These are phyloP conservation scores for Hansfordia pulvinata DNA, from an alignment of 2,329 filamentous ascomycete genomes.

Conservation along the genomic window DNA sequence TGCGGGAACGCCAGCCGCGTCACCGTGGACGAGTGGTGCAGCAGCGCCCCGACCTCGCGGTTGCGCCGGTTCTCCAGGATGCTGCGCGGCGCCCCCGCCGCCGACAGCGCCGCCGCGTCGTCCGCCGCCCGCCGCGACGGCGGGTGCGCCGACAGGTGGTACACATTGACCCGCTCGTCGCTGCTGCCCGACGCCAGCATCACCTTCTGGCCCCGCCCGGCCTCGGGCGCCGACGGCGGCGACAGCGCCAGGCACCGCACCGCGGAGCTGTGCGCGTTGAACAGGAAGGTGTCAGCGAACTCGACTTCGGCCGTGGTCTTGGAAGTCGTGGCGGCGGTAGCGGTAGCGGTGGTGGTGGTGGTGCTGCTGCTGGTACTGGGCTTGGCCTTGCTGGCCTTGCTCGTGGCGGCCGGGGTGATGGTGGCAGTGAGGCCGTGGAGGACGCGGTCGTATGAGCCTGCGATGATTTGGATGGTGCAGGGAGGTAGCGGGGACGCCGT, in stretches of 20 bases:
- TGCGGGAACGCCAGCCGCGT: conserved; percentile 71
- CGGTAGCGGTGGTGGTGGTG: too few relatives aligned
- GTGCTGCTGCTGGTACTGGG: too few relatives aligned
- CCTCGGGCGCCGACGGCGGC: conserved; percentile 48
- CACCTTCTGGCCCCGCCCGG: conserved; percentile 61
- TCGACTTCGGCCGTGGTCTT: conserved; percentile 33
- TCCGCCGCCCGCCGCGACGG: conserved; percentile 37
- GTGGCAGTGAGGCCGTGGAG: conserved; percentile 83
- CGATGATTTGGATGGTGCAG: conserved; percentile 72
- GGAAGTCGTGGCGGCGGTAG: too few relatives aligned
- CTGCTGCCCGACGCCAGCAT: conserved; percentile 84
- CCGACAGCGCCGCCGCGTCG: conserved; percentile 49
- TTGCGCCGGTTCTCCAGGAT: conserved; percentile 79
- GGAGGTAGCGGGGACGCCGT: conserved; percentile 11
- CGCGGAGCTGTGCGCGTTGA: conserved; percentile 83
- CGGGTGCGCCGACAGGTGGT: conserved; percentile 65
- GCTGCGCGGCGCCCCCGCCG: conserved; percentile 55
- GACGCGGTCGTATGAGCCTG: conserved; percentile 87
- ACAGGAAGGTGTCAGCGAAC: conserved; percentile 89
- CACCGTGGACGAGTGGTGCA: conserved; percentile 76
- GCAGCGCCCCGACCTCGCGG: conserved; percentile 70
- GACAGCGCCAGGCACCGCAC: conserved; percentile 84
- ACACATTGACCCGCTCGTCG: conserved; percentile 91
- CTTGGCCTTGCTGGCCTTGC: conserved; percentile 10
- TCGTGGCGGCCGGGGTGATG: conserved; percentile 29